phyloP scores from a whole-genome alignment of 345 rosid genomes.

The Microcos paniculata region DNA sequence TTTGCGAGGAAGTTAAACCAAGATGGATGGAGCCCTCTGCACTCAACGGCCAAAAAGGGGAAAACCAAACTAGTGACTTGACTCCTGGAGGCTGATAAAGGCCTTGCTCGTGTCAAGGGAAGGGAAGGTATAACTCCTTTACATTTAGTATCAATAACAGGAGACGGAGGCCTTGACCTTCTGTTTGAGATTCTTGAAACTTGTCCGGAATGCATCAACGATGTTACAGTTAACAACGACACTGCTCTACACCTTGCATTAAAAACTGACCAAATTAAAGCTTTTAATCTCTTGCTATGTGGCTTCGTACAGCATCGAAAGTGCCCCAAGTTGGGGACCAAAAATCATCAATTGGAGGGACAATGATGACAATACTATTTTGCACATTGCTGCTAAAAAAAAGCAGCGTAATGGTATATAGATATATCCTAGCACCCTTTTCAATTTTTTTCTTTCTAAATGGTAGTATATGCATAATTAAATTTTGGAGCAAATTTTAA shows the following conservation, averaged over 20 bases:
- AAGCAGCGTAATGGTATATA: conserved; percentile 13
- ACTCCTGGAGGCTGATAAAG: not conserved
- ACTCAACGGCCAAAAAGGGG: not conserved
- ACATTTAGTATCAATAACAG: not conserved
- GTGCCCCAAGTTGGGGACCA: not conserved
- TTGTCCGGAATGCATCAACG: not conserved
- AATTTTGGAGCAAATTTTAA: no score
- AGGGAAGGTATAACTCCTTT: not conserved
- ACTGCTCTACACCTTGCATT: not conserved
- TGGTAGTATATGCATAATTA: no score
- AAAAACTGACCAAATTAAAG: not conserved
- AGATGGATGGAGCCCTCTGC: no score
- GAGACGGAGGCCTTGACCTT: not conserved
- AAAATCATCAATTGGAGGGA: conserved; percentile 20
- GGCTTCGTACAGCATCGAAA: no score
- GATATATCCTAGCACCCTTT: no score
- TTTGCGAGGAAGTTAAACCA: not conserved
- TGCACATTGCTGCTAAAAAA: conserved; percentile 22
- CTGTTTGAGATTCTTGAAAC: not conserved
- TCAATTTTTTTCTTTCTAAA: no score
- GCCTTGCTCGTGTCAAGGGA: no score
- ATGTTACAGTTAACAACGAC: not conserved
- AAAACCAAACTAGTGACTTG: not conserved
- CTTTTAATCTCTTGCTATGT: not conserved
- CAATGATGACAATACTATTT: conserved; percentile 23